Base-by-base conservation (phyloP, 2,329 filamentous ascomycete genomes). In the Cryphonectria carpinicola region DNA sequence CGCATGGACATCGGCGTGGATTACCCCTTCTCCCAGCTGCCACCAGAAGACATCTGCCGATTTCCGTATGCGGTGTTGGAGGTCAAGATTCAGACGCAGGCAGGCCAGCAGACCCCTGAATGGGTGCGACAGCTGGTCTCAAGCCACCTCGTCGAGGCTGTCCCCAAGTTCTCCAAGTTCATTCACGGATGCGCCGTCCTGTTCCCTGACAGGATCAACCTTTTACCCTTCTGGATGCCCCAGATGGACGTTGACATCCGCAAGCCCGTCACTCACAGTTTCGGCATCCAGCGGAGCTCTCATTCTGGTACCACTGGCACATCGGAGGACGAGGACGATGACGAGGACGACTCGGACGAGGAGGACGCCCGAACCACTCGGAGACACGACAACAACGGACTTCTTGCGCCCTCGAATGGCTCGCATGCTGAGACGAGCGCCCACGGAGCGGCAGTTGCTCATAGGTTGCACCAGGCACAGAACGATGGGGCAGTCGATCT, bases 101-200 rank as follows among this genome's bases (percentile, higher is more conserved):
- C 93, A 69, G 96, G 96, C 54, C 95, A 98, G 80, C 94, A 98
- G 78, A 94, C 96, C 19, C 96, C 96, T 0, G 93, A 97, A 78
- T 99, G 96, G 96, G 95, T 99, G 76, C 91, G 94, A 32, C 94
- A 98, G 78, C 87, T 99, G 66, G 97, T 94, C 61, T 88, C 93
- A 17, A 97, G 94, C 73, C 96, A 99, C 82, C 87, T 99, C 22
- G 96, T 99, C 2, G 96, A 99, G 82, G 95, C 96, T n/a, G 95
- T 99, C 2, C 96, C 96, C 73, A 99, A 99, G 79, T 99, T 98
- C 82, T 98, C 94, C 78, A 99, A 99, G 83, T 99, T 98, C 80
- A 98, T 99, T 71, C 96, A 99, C 80, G 96, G 96, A 71, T 94
- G 92, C 1, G 95, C 95, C 13, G 93, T 89, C 14, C 83, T 99